These are phyloP conservation scores for Rhizopogon salebrosus DNA, from an alignment of 768 basidiomycete genomes.

Conservation along the genomic window DNA sequence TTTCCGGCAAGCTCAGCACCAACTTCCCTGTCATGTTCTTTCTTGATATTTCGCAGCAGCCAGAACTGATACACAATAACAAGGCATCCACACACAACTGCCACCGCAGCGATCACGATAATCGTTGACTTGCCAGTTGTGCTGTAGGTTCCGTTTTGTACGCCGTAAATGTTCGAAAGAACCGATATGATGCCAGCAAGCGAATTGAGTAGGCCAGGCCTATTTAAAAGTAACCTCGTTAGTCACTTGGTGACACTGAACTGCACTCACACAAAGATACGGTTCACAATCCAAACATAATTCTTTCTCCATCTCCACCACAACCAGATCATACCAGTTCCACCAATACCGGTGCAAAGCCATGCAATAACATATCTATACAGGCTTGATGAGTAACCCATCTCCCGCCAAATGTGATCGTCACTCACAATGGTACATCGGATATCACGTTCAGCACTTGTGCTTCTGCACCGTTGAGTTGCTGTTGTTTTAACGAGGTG, in stretches of 20 bases:
- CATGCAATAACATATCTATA: conserved; percentile 49
- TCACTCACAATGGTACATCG: conserved; percentile 41
- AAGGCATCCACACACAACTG: conserved; percentile 38
- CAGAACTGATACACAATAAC: conserved; percentile 39
- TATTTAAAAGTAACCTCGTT: conserved; percentile 16
- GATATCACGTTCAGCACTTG: conserved; percentile 33
- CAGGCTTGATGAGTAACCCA: neutral
- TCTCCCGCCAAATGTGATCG: neutral
- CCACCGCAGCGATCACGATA: conserved; percentile 37
- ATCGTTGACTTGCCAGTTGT: conserved; percentile 40
- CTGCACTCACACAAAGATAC: conserved; percentile 46
- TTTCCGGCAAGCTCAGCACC: conserved; percentile 39
- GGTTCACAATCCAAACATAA: conserved; percentile 55
- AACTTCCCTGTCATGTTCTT: conserved; percentile 35
- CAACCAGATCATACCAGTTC: conserved; percentile 48
- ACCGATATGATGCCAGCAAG: conserved; percentile 53
- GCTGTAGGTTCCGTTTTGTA: conserved; percentile 41
- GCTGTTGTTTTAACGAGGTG: conserved; percentile 31
- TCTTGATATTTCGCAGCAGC: conserved; percentile 38
- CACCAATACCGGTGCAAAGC: conserved; percentile 50
- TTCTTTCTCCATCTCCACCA: conserved; percentile 59
- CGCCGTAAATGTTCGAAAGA: conserved; percentile 44
- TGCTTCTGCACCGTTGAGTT: conserved; percentile 26
- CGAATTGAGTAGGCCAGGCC: conserved; percentile 55
- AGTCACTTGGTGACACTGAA: neutral